Percentiles rank a stretch among this genome's conserved stretches.
These are phyloP conservation scores for Jatropha multifida DNA, from an alignment of 441 rosid species.

Conservation along the genomic window DNA sequence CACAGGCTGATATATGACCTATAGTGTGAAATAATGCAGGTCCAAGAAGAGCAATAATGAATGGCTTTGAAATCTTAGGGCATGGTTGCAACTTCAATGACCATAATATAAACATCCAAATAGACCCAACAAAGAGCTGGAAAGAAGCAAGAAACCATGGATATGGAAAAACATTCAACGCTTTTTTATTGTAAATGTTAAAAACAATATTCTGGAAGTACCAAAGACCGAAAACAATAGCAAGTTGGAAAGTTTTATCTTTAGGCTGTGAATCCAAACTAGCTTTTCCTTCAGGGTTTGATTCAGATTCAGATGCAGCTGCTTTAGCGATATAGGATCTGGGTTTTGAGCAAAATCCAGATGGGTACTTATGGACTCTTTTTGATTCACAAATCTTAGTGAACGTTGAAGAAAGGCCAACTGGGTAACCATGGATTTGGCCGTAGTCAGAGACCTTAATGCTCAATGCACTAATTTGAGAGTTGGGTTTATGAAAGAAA, in stretches of 20 bases:
- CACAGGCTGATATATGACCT: constrained; percentile 96
- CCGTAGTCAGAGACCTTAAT: constrained; percentile 21
- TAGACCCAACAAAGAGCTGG: constrained; percentile 85
- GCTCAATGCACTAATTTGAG: constrained; percentile 11
- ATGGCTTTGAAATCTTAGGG: constrained; percentile 78
- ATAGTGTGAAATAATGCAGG: constrained; percentile 94
- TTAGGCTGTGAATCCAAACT: constrained; percentile 31
- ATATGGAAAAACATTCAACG: constrained; percentile 77
- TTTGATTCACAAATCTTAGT: constrained; percentile 37
- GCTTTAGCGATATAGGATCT: constrained; percentile 42
- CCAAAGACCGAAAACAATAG: constrained; percentile 77
- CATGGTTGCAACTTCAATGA: constrained; percentile 71
- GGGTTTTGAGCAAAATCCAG: constrained; percentile 33
- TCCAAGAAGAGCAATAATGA: constrained; percentile 78
- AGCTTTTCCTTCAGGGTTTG: constrained; percentile 48
- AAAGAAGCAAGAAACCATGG: constrained; percentile 99
- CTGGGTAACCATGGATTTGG: constrained; percentile 31
- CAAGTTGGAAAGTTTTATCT: constrained; percentile 62
- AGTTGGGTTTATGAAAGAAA: constrained; percentile 30
- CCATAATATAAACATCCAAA: constrained; percentile 89
- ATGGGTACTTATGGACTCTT: constrained; percentile 13
- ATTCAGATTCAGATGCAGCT: constrained; percentile 40
- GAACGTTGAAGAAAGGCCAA: constrained; percentile 35
- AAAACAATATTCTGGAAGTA: constrained; percentile 89
- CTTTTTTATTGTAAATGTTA: constrained; percentile 91